Conservation (phyloP, 768 basidiomycete genomes). For the Chalciporus pseudorubinellus region DNA sequence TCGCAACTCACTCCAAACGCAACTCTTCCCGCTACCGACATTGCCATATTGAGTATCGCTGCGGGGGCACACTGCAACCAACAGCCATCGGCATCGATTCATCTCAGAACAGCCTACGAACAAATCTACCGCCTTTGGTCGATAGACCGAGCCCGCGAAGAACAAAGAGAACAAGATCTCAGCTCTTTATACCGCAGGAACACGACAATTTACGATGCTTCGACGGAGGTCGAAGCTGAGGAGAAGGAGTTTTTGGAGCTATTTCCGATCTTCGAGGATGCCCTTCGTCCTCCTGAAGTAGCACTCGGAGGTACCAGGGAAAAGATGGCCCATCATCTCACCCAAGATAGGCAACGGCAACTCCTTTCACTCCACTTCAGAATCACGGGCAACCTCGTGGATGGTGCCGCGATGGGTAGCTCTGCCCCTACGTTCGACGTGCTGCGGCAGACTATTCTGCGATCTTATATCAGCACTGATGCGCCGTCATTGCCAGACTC, state of each 20-base stretch:
- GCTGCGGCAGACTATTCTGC: conserved; percentile 34
- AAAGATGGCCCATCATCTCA: conserved; percentile 29
- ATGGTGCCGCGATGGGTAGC: neutral
- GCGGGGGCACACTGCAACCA: conserved; percentile 32
- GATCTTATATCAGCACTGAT: conserved; percentile 32
- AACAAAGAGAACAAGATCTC: conserved; percentile 58
- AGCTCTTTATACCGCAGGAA: conserved; percentile 76
- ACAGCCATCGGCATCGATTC: conserved; percentile 1
- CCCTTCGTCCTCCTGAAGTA: conserved; percentile 33
- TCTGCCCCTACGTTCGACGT: conserved; percentile 28
- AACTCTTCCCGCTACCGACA: conserved; percentile 25
- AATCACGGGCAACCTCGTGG: conserved; percentile 33
- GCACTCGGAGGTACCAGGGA: neutral
- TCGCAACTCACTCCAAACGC: conserved; percentile 12
- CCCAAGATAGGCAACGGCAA: conserved; percentile 25
- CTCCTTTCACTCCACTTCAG: conserved; percentile 49
- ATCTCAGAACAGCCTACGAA: conserved; percentile 56
- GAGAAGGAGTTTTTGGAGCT: conserved; percentile 79
- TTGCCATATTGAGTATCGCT: conserved; percentile 44
- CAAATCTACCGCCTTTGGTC: conserved; percentile 80
- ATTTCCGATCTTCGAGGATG: conserved; percentile 83
- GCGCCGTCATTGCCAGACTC: conserved; percentile 35
- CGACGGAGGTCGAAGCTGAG: conserved; percentile 73
- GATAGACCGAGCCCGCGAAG: conserved; percentile 69
- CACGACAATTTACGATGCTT: conserved; percentile 48